Base-by-base conservation (phyloP, 805 yeast species). In the Yarrowia alimentaria region DNA sequence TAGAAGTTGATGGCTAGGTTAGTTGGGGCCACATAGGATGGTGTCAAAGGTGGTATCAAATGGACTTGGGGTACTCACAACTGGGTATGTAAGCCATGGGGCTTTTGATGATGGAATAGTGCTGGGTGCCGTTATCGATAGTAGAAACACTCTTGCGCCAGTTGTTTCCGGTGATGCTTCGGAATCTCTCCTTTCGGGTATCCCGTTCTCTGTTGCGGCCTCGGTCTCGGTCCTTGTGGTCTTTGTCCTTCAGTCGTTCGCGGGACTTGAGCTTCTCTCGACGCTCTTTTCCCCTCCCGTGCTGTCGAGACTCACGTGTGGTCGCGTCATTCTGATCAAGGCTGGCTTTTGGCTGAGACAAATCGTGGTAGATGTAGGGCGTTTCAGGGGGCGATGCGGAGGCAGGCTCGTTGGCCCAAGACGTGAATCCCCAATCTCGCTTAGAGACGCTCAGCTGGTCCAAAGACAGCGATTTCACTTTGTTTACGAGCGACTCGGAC, bases 41-140 rank as follows among this genome's bases (percentile, higher is more conserved):
- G 25, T 22, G 25, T 22, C 25, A 22, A 10, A 22, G 25, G 10
- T 22, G 10, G 10, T 8, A 22, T n/a, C n/a, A 10, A 10, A 22
- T 22, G 10, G 10, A 10, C 10, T 7, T 22, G 7, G 10, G 10
- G 10, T 22, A 40, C 47, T 28, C 33, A 40, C 47, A 40, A 26
- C 33, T 40, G 5, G 47, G 47, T 22, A 40, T 28, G 25, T 28
- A 40, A 28, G 47, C 47, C 47, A 40, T 40, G 18, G 47, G 33
- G 25, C 33, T 26, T 25, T 40, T 28, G 32, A 28, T 26, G 19
- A 40, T 26, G 19, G 32, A 6, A 14, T 40, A 40, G 8, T 40
- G 47, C 24, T 26, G 33, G 11, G 47, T 6, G 13, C 29, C 47
- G 10, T 40, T 25, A 13, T 40, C 47, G 8, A 28, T 22, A 5